phyloP scores from a whole-genome alignment of 75 land plant genomes.

The Selaginella tamariscina region DNA sequence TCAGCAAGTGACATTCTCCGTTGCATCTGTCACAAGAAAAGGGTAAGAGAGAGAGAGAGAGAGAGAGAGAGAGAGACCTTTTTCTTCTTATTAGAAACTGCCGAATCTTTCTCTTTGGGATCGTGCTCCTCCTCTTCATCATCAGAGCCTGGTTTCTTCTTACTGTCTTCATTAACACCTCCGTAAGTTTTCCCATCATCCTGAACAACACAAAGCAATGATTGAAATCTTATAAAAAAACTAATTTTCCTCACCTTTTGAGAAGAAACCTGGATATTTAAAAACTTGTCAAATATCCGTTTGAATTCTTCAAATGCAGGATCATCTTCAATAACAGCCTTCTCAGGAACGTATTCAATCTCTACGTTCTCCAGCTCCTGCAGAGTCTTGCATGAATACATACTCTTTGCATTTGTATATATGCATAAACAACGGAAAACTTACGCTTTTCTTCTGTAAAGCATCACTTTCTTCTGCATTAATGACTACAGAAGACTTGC shows the following conservation, averaged over 20 bases:
- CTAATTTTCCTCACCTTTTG: slow-evolving; percentile 29
- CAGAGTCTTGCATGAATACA: background rate
- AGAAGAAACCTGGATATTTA: slow-evolving; percentile 18
- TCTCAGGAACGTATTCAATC: slow-evolving; percentile 68
- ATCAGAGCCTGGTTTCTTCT: slow-evolving; percentile 46
- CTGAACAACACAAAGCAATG: slow-evolving; percentile 30
- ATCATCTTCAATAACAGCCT: slow-evolving; percentile 44
- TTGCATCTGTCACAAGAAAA: slow-evolving; percentile 41
- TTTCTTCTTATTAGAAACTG: slow-evolving; percentile 89
- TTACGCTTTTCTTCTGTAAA: background rate
- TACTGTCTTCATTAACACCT: slow-evolving; percentile 28
- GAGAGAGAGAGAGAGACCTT: slow-evolving; percentile 40
- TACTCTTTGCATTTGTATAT: background rate
- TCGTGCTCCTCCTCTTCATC: slow-evolving; percentile 84
- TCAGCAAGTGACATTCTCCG: slow-evolving; percentile 97
- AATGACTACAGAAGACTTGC: slow-evolving; percentile 21
- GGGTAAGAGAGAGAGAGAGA: slow-evolving; percentile 8
- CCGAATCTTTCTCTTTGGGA: slow-evolving; percentile 57
- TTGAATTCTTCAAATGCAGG: slow-evolving; percentile 48
- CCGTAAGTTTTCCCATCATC: slow-evolving; percentile 43
- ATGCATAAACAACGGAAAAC: background rate
- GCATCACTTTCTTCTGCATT: too few relatives aligned
- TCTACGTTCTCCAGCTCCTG: slow-evolving; percentile 46
- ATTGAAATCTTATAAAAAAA: background rate
- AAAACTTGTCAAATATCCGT: slow-evolving; percentile 65